A percentile compares a stretch with the other conserved stretches of the same genome.
These are phyloP conservation scores for Neonectria punicea DNA, from an alignment of 2,329 filamentous ascomycete species.

Conservation along the genomic window DNA sequence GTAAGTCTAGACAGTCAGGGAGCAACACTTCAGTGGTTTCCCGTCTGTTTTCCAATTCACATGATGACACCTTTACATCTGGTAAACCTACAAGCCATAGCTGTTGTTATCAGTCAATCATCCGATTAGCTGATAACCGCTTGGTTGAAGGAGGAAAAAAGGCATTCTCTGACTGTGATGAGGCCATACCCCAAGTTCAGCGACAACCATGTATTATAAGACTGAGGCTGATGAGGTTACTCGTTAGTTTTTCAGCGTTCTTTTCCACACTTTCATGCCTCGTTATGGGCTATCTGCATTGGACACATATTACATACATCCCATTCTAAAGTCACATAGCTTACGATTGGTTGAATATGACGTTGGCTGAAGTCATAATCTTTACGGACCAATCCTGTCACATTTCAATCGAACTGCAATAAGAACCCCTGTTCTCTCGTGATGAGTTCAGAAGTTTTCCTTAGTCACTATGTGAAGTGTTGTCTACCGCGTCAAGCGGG, in stretches of 20 bases:
- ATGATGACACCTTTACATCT: slow-evolving; percentile 54
- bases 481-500: slow-evolving; percentile 25
- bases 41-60: slow-evolving; percentile 13
- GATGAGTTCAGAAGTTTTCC: slow-evolving; percentile 3
- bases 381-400: background rate
- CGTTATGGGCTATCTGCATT: background rate
- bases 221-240: slow-evolving; percentile 29
- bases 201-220: background rate
- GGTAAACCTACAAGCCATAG: slow-evolving; percentile 53
- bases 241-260: slow-evolving; percentile 7
- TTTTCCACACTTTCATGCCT: background rate
- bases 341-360: background rate
- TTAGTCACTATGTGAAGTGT: slow-evolving; percentile 16
- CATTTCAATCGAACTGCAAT: background rate
- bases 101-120: slow-evolving; percentile 41
- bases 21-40: slow-evolving; percentile 8
- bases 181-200: slow-evolving; percentile 4
- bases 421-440: background rate
- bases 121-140: slow-evolving; percentile 37
- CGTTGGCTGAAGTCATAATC: background rate
- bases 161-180: slow-evolving; percentile 41
- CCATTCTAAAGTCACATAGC: background rate
- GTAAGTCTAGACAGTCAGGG: slow-evolving; percentile 31
- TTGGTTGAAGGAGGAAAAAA: slow-evolving; percentile 39
- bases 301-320: background rate